phyloP scores from a whole-genome alignment of 2,329 filamentous ascomycete genomes.

The Bisporella sp. region DNA sequence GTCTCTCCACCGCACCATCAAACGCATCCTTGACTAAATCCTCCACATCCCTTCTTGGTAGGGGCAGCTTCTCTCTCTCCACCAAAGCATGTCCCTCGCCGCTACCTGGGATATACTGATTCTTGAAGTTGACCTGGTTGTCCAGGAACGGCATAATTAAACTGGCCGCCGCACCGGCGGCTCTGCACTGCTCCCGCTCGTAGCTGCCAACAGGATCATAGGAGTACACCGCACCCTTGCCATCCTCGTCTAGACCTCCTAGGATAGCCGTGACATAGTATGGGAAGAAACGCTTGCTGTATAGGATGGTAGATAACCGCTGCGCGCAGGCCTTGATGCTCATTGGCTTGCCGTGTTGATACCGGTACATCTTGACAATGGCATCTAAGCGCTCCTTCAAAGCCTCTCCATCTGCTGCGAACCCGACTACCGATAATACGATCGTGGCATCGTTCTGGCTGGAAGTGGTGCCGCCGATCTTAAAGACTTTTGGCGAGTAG shows the following conservation, averaged over 20 bases:
- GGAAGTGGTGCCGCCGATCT: slow-evolving; percentile 84
- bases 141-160: slow-evolving; percentile 99
- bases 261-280: slow-evolving; percentile 97
- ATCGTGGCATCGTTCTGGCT: slow-evolving; percentile 81
- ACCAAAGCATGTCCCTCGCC: slow-evolving; percentile 75
- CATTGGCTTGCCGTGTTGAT: slow-evolving; percentile 97
- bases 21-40: slow-evolving; percentile 94
- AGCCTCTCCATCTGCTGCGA: slow-evolving; percentile 89
- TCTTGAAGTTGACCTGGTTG: slow-evolving; percentile 99
- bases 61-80: slow-evolving; percentile 61
- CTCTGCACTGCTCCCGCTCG: slow-evolving; percentile 92
- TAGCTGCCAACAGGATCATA: slow-evolving; percentile 98
- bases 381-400: slow-evolving; percentile 90
- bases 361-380: slow-evolving; percentile 97
- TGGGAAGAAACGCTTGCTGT: slow-evolving; percentile 97
- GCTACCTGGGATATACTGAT: slow-evolving; percentile 87
- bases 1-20: slow-evolving; percentile 94
- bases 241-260: slow-evolving; percentile 89
- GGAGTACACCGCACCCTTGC: slow-evolving; percentile 88
- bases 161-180: slow-evolving; percentile 84
- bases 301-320: slow-evolving; percentile 89
- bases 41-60: slow-evolving; percentile 70
- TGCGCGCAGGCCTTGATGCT: slow-evolving; percentile 90
- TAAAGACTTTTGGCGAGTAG: slow-evolving; percentile 92
- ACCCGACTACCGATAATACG: slow-evolving; percentile 89